Evolutionary conservation across 2,329 filamentous ascomycete genomes (phyloP), one percentile per base, ranked within the genome.

Genomic region (Penicillium polonicum): DNA sequence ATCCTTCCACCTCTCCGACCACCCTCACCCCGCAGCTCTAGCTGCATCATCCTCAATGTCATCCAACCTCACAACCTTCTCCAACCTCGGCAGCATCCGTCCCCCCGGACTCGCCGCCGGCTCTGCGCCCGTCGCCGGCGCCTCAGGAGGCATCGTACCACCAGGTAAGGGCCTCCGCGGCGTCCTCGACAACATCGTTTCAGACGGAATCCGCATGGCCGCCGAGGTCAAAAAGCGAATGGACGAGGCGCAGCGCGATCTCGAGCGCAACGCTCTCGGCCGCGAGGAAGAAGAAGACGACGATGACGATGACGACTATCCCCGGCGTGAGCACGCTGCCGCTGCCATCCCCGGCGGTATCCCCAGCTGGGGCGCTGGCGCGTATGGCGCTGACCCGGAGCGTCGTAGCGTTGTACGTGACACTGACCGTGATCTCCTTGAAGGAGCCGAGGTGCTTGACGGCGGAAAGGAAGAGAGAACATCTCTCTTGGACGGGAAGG

Each of bases 161-260:
- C 82, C 85, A 1, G 83, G 83, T 19, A 89, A 92, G 64, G 91
- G 94, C 23, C 82, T 99, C 1, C 85, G 94, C 42, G 94, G 94
- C 21, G 94, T 99, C 58, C 80, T 99, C 39, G 94, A 99, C 78
- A 96, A 96, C 68, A 97, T 99, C 68, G 94, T 97, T 63, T 96
- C 90, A 2, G 94, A 99, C 71, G 94, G 94, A 42, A 97, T 97
- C 87, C 88, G 93, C 35, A 93, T 97, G 58, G 94, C 94, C 0
- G 90, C 89, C 0, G 94, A 99, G 74, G 93, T 99, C 51, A 84
- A 90, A 64, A 86, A 92, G 68, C 84, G 92, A 44, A 96, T 97
- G 88, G 93, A 99, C 62, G 94, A 99, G 72, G 93, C 93, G 3
- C 92, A 97, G 75, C 88, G 87, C 66, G 93, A 97, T 71, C 78